Conservation (phyloP, 1,284 basidiomycete species). For the Ustilago tritici region DNA sequence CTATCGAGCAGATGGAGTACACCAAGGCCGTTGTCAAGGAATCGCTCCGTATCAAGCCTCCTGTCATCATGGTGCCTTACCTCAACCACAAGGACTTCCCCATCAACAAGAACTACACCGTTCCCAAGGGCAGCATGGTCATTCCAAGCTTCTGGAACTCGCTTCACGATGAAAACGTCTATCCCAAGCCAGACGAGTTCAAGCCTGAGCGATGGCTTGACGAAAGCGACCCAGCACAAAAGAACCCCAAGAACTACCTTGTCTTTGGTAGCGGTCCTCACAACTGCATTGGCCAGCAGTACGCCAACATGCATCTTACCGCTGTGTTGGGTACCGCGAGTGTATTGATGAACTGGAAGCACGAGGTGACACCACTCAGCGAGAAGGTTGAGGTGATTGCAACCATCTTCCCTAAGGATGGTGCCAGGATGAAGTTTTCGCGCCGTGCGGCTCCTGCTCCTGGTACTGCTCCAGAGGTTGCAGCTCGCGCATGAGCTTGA, state of each 20-base stretch:
- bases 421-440: conserved; percentile 81
- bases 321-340: conserved; percentile 87
- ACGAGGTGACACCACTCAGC: conserved; percentile 82
- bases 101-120: conserved; percentile 88
- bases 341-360: conserved; percentile 87
- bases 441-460: conserved; percentile 55
- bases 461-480: conserved; percentile 57
- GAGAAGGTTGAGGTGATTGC: conserved; percentile 76
- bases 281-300: conserved; percentile 89
- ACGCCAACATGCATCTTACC: conserved; percentile 91
- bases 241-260: conserved; percentile 92
- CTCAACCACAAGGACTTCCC: conserved; percentile 88
- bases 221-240: conserved; percentile 84
- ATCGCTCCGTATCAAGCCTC: conserved; percentile 87
- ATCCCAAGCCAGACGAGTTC: conserved; percentile 86
- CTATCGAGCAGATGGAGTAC: conserved; percentile 92
- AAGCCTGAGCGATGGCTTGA: conserved; percentile 93
- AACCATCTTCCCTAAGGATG: conserved; percentile 90
- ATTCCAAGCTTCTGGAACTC: conserved; percentile 95
- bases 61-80: conserved; percentile 87
- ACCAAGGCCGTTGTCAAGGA: conserved; percentile 92
- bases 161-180: conserved; percentile 88
- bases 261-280: conserved; percentile 91
- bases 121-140: conserved; percentile 90
- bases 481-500: conserved; percentile 49